Evolutionary conservation across 495 filamentous ascomycete species (phyloP).

Genomic region (Cudoniella acicularis): DNA sequence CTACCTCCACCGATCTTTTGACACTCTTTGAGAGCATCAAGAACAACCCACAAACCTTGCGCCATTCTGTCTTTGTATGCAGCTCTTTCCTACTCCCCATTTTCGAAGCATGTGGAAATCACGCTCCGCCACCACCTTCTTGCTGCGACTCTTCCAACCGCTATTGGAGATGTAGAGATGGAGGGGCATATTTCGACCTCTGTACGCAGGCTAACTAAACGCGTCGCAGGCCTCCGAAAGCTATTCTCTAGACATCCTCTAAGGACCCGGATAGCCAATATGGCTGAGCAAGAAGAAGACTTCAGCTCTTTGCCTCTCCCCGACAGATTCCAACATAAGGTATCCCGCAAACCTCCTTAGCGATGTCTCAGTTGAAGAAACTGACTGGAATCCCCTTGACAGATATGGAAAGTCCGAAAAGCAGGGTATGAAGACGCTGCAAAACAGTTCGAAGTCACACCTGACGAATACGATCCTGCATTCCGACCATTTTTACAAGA

Average conservation of each 20-base stretch:
- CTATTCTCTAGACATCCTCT: not conserved
- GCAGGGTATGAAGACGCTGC: slow-evolving; percentile 90
- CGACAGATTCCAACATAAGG: slow-evolving; percentile 87
- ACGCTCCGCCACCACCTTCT: not conserved
- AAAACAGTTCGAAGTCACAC: slow-evolving; percentile 77
- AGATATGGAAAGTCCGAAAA: slow-evolving; percentile 98
- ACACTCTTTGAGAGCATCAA: slow-evolving; percentile 2
- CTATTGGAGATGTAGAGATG: slow-evolving; percentile 4
- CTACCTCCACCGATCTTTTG: not conserved
- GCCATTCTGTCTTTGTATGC: slow-evolving; percentile 13
- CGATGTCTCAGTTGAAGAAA: not conserved
- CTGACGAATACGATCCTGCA: slow-evolving; percentile 80
- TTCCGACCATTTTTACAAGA: slow-evolving; percentile 87
- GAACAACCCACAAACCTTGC: slow-evolving; percentile 9
- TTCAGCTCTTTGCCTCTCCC: slow-evolving; percentile 76
- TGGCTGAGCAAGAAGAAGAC: slow-evolving; percentile 76
- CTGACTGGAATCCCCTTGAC: slow-evolving; percentile 1
- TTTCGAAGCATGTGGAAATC: not conserved
- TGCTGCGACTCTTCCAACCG: not conserved
- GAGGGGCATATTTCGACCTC: slow-evolving; percentile 6
- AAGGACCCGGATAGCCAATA: slow-evolving; percentile 29
- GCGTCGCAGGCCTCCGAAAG: slow-evolving; percentile 11
- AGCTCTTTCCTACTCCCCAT: slow-evolving; percentile 2
- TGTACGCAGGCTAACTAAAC: slow-evolving; percentile 19
- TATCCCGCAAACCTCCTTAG: slow-evolving; percentile 32